Conservation (phyloP, 129 eudicot genomes). For the Dittrichia graveolens region DNA sequence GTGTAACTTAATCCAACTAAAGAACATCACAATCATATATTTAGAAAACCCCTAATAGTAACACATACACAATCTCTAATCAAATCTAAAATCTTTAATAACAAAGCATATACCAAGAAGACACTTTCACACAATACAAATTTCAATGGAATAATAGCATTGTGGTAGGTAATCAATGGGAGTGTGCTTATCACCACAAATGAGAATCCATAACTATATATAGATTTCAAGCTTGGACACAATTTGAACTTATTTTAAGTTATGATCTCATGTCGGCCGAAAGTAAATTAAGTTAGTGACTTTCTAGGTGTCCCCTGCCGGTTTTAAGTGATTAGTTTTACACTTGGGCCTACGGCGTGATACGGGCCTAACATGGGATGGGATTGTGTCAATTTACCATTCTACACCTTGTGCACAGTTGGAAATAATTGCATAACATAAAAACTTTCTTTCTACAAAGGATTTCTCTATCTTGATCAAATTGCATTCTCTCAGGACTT, state of each 20-base stretch:
- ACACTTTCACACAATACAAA: background rate
- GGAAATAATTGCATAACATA: background rate
- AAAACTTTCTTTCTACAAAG: background rate
- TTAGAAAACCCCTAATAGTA: too few species aligned
- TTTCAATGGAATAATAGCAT: background rate
- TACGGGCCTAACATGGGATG: background rate
- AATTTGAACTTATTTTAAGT: too few species aligned
- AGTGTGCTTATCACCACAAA: too few species aligned
- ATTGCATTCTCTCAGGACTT: conserved; percentile 18
- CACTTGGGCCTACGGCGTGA: too few species aligned
- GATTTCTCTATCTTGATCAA: background rate
- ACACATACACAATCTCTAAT: background rate
- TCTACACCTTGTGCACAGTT: background rate
- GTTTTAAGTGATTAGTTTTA: too few species aligned
- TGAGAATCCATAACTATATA: too few species aligned
- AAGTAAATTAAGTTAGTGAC: too few species aligned
- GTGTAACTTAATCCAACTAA: background rate
- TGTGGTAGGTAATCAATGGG: too few species aligned
- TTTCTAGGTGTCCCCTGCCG: too few species aligned
- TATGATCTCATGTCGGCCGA: too few species aligned
- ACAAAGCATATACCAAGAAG: background rate
- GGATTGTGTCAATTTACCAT: background rate
- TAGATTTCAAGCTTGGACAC: too few species aligned
- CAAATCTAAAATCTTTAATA: conserved; percentile 1
- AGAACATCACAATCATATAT: background rate